A percentile compares a stretch with the other conserved stretches of the same genome.
Evolutionary conservation across 306 rosid genomes (phyloP).

Genomic region (Vigna hirtella): DNA sequence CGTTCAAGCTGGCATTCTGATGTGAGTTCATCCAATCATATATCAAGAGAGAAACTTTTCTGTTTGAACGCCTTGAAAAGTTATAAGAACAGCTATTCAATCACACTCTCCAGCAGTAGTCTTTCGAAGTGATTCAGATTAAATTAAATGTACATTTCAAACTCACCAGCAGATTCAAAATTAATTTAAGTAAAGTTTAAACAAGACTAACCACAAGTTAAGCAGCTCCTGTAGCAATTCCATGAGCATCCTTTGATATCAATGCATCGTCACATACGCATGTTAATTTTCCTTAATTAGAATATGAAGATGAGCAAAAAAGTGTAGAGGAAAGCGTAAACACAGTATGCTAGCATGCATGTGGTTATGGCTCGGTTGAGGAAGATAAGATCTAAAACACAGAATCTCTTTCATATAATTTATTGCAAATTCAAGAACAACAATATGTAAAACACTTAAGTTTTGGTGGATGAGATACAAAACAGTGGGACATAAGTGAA

Average conservation of each 20-base stretch:
- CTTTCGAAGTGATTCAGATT: neutral
- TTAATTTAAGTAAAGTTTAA: neutral
- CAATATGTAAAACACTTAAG: conserved; percentile 14
- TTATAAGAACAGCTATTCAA: no score
- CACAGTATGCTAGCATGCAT: neutral
- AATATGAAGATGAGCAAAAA: neutral
- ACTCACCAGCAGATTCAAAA: neutral
- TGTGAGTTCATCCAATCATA: no score
- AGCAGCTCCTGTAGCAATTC: neutral
- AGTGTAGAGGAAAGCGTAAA: neutral
- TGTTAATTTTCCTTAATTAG: neutral
- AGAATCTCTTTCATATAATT: conserved; percentile 29
- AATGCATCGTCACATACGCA: neutral
- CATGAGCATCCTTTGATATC: neutral
- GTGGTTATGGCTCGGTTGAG: neutral
- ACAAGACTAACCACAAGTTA: neutral
- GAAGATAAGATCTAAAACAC: conserved; percentile 30
- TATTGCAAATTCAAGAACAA: conserved; percentile 42
- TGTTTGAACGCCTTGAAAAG: no score
- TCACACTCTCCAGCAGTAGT: neutral
- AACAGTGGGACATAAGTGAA: conserved; percentile 25
- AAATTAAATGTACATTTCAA: neutral
- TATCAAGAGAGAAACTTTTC: no score
- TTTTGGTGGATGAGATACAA: conserved; percentile 39
- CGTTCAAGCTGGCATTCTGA: no score